Conservation (phyloP, 495 filamentous ascomycete species). For the Xylaria grammica region DNA sequence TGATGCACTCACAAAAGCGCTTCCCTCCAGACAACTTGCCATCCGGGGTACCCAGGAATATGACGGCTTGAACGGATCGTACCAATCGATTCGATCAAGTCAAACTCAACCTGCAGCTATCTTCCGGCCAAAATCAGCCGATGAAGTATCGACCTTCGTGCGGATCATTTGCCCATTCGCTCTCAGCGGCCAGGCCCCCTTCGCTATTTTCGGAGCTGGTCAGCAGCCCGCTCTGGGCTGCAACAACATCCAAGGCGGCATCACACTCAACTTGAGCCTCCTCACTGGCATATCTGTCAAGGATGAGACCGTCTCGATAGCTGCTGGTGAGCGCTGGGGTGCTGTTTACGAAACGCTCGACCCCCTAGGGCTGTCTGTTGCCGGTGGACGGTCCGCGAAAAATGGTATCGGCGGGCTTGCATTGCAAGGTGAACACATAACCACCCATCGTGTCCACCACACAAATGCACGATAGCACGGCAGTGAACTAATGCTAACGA, state of each 20-base stretch:
- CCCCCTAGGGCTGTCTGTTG: slow-evolving; percentile 36
- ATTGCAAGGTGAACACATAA: background rate
- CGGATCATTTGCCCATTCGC: background rate
- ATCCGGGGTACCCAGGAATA: too few relatives aligned
- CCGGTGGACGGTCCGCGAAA: background rate
- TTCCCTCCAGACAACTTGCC: too few relatives aligned
- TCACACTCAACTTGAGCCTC: slow-evolving; percentile 20
- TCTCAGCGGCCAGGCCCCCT: background rate
- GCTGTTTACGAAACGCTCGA: slow-evolving; percentile 23
- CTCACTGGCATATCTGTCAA: slow-evolving; percentile 13
- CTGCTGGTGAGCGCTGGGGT: slow-evolving; percentile 26
- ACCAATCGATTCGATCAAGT: too few relatives aligned
- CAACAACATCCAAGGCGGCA: slow-evolving; percentile 35
- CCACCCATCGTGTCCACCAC: too few relatives aligned
- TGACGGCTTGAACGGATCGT: too few relatives aligned
- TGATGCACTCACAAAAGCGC: too few relatives aligned
- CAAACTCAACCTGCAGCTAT: slow-evolving; percentile 19
- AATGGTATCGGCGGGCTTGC: slow-evolving; percentile 19
- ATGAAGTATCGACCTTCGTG: slow-evolving; percentile 19
- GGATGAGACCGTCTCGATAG: slow-evolving; percentile 16
- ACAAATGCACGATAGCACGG: background rate
- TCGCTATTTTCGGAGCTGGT: slow-evolving; percentile 44
- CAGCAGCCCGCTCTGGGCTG: slow-evolving; percentile 33
- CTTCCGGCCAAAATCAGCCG: slow-evolving; percentile 4
- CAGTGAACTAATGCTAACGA: slow-evolving; percentile 17